phyloP scores from a whole-genome alignment of 768 basidiomycete species.

The Auricularia auricula-judae region DNA sequence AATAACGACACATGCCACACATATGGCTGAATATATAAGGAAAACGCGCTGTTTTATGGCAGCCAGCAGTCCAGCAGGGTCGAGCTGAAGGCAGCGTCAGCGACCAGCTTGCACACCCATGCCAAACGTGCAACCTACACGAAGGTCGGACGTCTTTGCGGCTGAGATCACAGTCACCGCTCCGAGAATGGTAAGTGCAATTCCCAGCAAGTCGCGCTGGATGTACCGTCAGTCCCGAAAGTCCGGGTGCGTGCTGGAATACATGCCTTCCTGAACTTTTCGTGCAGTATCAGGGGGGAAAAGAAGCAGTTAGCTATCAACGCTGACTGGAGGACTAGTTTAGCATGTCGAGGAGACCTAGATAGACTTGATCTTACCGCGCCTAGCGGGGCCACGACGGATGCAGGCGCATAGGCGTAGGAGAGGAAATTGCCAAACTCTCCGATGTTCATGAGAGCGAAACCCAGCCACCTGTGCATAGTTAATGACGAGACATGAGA shows the following conservation, averaged over 20 bases:
- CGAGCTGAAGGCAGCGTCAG: constrained; percentile 25
- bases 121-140: constrained; percentile 20
- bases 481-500: not conserved
- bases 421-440: constrained; percentile 87
- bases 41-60: constrained; percentile 69
- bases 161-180: constrained; percentile 89
- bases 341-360: constrained; percentile 1
- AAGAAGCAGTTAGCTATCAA: constrained; percentile 94
- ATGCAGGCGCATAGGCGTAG: constrained; percentile 83
- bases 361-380: constrained; percentile 44
- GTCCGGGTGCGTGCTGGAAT: constrained; percentile 7
- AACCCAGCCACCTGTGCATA: constrained; percentile 70
- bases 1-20: constrained; percentile 36
- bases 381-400: constrained; percentile 91
- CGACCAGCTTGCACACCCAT: not conserved
- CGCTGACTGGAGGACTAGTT: constrained; percentile 47
- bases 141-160: constrained; percentile 57
- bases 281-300: constrained; percentile 73
- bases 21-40: constrained; percentile 60
- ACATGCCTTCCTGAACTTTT: constrained; percentile 68
- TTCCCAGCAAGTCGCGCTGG: constrained; percentile 69
- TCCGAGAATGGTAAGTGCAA: constrained; percentile 72
- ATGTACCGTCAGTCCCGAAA: constrained; percentile 9
- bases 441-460: constrained; percentile 81
- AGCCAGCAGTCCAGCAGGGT: constrained; percentile 50